A percentile compares a stretch with the other conserved stretches of the same genome.
Evolutionary conservation across 306 rosid species (phyloP).

Genomic region (Malus domestica): DNA sequence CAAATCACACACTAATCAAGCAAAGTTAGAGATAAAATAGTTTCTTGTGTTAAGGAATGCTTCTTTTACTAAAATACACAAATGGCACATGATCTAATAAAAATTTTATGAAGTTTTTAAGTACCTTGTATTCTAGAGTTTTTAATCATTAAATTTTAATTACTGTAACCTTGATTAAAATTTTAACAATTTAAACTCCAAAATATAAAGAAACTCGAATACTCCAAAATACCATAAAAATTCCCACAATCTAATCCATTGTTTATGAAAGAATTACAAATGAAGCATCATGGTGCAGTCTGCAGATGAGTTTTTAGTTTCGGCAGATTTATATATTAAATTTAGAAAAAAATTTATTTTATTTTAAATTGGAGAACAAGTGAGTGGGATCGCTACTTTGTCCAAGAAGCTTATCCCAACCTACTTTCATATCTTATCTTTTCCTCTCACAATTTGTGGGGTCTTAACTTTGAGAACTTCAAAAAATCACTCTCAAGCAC

Average conservation of each 20-base stretch:
- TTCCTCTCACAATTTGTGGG: slow-evolving; percentile 48
- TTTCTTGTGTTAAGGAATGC: neutral
- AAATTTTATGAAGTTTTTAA: too few species aligned
- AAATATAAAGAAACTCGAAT: too few species aligned
- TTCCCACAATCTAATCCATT: neutral
- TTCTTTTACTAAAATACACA: neutral
- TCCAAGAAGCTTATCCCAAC: slow-evolving; percentile 69
- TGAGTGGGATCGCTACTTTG: slow-evolving; percentile 51
- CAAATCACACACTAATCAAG: neutral
- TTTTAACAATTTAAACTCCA: neutral
- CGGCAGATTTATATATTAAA: slow-evolving; percentile 2
- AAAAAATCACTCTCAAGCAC: slow-evolving; percentile 38
- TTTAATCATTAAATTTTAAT: too few species aligned
- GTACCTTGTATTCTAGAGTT: too few species aligned
- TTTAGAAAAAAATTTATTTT: neutral
- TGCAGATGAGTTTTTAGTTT: neutral
- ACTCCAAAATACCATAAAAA: neutral
- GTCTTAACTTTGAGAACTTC: slow-evolving; percentile 43
- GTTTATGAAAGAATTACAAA: neutral
- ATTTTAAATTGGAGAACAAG: slow-evolving; percentile 4
- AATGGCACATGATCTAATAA: neutral
- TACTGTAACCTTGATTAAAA: too few species aligned
- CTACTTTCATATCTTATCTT: slow-evolving; percentile 57
- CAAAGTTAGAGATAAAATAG: neutral
- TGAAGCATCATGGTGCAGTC: neutral